Evolutionary conservation across 2,329 filamentous ascomycete genomes (phyloP), one percentile per base, ranked within the genome.

Genomic region (Periconia sp.): DNA sequence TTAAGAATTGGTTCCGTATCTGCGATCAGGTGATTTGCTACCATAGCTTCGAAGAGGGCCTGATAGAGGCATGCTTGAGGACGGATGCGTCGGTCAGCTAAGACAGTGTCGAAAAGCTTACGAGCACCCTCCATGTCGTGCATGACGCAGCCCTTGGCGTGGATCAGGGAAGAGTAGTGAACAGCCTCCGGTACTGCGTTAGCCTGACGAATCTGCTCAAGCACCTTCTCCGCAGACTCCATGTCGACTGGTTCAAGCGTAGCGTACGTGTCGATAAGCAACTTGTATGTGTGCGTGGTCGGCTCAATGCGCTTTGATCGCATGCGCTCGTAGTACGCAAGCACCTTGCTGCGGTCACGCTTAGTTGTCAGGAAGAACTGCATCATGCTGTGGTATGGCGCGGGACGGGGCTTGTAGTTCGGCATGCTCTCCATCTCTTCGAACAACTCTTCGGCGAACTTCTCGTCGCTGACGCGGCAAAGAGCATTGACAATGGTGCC

Each of bases 321-420:
- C 94, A 99, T 97, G 50, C 92, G 89, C 71, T 95, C 87, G 67
- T 95, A 97, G 79, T 97, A 99, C 22, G 86, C 81, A 17, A 99
- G 80, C 4, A 96, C 92, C 83, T 97, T 97, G 70, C 80, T 76
- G 74, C 94, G 92, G 71, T 99, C 92, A 39, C 91, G 89, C 82
- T 97, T 97, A 41, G 92, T 97, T 43, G 89, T 95, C 57, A 97
- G 79, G 82, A 97, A 99, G 76, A 96, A 97, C 69, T 99, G 94
- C 84, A 99, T 99, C 85, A 99, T 88, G 73, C 90, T 95, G 78
- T 99, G 96, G 80, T 99, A 99, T 1, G 94, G 94, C 17, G 94
- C 94, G 18, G 94, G 92, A 8, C 94, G 87, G 28, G 94, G 90
- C 78, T 96, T 97, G 82, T 99, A 99, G 77, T 99, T 99, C 43